phyloP scores from a whole-genome alignment of 768 basidiomycete species.

The Amanita polypyramis region DNA sequence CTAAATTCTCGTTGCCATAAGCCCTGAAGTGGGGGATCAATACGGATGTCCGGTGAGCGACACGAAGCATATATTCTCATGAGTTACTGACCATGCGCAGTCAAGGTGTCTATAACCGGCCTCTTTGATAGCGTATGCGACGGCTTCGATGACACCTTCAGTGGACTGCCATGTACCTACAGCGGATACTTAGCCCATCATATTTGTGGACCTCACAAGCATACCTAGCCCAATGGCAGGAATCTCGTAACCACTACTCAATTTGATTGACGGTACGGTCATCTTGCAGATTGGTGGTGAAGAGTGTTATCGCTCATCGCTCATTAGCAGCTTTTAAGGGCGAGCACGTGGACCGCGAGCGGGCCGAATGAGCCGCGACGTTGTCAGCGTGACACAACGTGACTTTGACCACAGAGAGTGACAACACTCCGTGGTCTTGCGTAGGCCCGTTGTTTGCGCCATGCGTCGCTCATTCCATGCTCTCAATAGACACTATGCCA shows the following conservation, averaged over 20 bases:
- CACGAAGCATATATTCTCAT: not conserved
- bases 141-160: conserved; percentile 45
- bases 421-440: too few relatives aligned
- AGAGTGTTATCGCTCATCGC: not conserved
- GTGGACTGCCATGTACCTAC: conserved; percentile 79
- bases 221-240: conserved; percentile 51
- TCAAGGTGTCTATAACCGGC: conserved; percentile 71
- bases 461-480: too few relatives aligned
- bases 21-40: conserved; percentile 25
- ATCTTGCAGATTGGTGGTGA: not conserved
- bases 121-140: conserved; percentile 61
- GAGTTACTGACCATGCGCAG: conserved; percentile 39
- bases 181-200: conserved; percentile 7
- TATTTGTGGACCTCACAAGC: not conserved
- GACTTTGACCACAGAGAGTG: too few relatives aligned
- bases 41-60: not conserved
- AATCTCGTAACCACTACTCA: conserved; percentile 50
- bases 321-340: not conserved
- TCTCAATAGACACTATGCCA: too few relatives aligned
- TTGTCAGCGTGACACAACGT: too few relatives aligned
- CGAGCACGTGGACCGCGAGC: not conserved
- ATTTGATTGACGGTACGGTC: conserved; percentile 18
- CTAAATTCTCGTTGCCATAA: conserved; percentile 73
- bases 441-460: too few relatives aligned
- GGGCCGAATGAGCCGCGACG: not conserved